Conservation (phyloP, 1,284 basidiomycete species). For the Takashimella tepidaria region DNA sequence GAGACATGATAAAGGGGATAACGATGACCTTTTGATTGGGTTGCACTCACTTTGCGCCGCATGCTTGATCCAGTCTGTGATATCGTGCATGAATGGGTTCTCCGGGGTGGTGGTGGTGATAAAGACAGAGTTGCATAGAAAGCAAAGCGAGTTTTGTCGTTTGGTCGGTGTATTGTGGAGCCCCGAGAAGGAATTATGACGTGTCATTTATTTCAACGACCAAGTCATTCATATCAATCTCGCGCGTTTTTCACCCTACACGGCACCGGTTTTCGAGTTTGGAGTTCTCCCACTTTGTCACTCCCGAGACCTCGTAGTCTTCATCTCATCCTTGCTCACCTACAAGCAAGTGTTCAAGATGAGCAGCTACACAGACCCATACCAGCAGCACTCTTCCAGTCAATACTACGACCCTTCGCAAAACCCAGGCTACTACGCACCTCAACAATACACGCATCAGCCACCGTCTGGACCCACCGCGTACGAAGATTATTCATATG, state of each 20-base stretch:
- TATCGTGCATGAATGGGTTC: slow-evolving; percentile 20
- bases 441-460: too few species aligned
- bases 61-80: slow-evolving; percentile 24
- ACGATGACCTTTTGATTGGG: background rate
- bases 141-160: too few species aligned
- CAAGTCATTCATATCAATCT: background rate
- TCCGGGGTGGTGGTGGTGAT: background rate
- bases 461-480: slow-evolving; percentile 1
- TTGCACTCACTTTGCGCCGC: slow-evolving; percentile 16
- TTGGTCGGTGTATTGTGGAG: background rate
- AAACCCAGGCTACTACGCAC: background rate
- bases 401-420: background rate
- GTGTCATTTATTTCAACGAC: background rate
- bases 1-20: too few species aligned
- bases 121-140: background rate
- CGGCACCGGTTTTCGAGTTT: too few species aligned
- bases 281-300: background rate
- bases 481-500: slow-evolving; percentile 10
- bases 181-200: slow-evolving; percentile 1
- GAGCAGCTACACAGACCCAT: slow-evolving; percentile 17
- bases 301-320: background rate
- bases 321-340: slow-evolving; percentile 1
- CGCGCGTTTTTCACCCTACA: background rate
- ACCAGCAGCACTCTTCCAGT: background rate
- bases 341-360: slow-evolving; percentile 12